These are phyloP conservation scores for Westerdykella sp. DNA, from an alignment of 2,329 filamentous ascomycete species.

Conservation along the genomic window DNA sequence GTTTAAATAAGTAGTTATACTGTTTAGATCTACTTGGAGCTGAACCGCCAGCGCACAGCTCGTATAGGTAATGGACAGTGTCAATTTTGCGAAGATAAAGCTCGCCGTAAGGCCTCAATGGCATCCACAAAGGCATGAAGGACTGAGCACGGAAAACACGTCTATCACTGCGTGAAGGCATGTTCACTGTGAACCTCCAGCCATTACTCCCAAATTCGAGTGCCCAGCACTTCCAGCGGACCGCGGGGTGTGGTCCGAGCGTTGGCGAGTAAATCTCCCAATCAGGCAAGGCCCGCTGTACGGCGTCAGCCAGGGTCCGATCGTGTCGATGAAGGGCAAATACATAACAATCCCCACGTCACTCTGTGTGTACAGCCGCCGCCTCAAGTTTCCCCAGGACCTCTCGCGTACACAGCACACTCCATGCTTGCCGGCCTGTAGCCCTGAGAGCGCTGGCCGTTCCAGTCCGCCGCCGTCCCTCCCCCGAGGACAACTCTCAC, in stretches of 20 bases:
- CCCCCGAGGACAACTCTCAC: too few species aligned
- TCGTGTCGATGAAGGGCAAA: conserved; percentile 2
- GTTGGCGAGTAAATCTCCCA: background rate
- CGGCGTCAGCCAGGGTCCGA: conserved; percentile 2
- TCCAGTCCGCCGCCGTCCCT: background rate
- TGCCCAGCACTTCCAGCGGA: background rate
- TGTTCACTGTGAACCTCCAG: too few species aligned
- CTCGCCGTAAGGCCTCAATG: too few species aligned
- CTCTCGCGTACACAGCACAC: background rate
- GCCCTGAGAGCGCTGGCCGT: background rate
- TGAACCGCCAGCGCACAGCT: too few species aligned
- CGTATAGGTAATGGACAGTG: too few species aligned
- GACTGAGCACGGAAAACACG: too few species aligned
- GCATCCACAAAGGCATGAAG: too few species aligned
- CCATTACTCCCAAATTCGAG: too few species aligned
- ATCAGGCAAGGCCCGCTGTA: background rate
- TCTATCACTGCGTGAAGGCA: too few species aligned
- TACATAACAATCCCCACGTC: conserved; percentile 18
- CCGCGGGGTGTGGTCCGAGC: background rate
- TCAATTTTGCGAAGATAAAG: too few species aligned
- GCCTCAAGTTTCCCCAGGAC: background rate
- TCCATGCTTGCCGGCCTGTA: background rate
- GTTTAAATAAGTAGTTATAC: too few species aligned
- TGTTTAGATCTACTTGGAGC: too few species aligned
- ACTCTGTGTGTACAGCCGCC: conserved; percentile 6